Evolutionary conservation across 345 rosid species (phyloP).

Genomic region (Mercurialis annua): DNA sequence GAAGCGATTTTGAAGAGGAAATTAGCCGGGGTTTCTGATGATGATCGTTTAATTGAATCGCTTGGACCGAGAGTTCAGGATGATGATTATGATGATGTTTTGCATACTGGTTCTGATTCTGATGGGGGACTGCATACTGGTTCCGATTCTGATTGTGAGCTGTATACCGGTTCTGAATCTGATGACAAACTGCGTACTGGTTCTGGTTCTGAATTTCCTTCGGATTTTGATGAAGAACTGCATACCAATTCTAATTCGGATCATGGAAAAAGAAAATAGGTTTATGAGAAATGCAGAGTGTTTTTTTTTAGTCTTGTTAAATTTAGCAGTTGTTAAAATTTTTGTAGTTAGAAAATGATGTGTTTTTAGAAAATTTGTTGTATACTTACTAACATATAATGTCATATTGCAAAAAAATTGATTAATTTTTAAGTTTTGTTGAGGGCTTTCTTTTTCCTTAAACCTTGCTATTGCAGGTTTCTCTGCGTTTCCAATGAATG

Average conservation of each 20-base stretch:
- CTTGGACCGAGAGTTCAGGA: conserved; percentile 19
- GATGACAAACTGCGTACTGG: conserved; percentile 9
- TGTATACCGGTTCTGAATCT: conserved; percentile 6
- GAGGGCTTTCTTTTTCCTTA: too few species aligned
- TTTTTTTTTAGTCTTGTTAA: too few species aligned
- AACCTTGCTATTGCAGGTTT: too few species aligned
- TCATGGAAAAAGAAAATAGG: conserved; percentile 4
- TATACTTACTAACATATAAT: too few species aligned
- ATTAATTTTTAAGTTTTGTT: too few species aligned
- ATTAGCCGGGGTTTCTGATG: conserved; percentile 57
- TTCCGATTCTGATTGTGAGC: neutral
- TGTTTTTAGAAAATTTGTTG: too few species aligned
- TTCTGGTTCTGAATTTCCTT: conserved; percentile 5
- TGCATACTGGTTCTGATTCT: neutral
- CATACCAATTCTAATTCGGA: conserved; percentile 3
- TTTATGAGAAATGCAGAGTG: neutral
- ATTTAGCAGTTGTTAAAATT: too few species aligned
- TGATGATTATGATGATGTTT: conserved; percentile 17
- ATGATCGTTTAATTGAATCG: conserved; percentile 44
- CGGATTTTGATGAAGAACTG: too few species aligned
- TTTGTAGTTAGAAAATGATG: too few species aligned
- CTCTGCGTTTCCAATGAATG: too few species aligned
- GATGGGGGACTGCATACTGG: too few species aligned
- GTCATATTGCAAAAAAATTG: too few species aligned
- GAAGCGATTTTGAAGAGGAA: conserved; percentile 62